These are phyloP conservation scores for Blastocystis sp. DNA, from an alignment of 352 stramenopile species.

Conservation along the genomic window DNA sequence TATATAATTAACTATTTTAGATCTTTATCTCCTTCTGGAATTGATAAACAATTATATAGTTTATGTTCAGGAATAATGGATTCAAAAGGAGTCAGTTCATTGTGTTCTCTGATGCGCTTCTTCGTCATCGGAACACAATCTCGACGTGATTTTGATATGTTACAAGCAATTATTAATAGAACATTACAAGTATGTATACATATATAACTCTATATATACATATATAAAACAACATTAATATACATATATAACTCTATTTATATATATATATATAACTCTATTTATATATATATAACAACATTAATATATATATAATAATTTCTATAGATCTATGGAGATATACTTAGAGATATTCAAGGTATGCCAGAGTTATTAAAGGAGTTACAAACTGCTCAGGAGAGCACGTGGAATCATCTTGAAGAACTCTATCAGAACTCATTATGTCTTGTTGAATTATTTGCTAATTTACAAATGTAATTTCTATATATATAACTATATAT, in stretches of 20 bases:
- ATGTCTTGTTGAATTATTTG: slow-evolving; percentile 35
- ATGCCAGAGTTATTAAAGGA: slow-evolving; percentile 13
- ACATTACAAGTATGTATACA: no score
- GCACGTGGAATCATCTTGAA: slow-evolving; percentile 25
- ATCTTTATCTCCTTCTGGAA: not conserved
- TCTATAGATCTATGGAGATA: slow-evolving; percentile 16
- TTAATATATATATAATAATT: no score
- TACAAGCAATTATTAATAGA: slow-evolving; percentile 14
- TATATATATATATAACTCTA: no score
- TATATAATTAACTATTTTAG: not conserved
- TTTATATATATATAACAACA: no score
- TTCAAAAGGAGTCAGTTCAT: not conserved
- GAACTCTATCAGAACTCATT: slow-evolving; percentile 24
- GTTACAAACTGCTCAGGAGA: slow-evolving; percentile 4
- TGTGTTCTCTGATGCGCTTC: slow-evolving; percentile 14
- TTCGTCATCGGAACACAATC: not conserved
- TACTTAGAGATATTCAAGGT: slow-evolving; percentile 3
- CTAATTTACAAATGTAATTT: slow-evolving; percentile 35
- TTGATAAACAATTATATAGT: slow-evolving; percentile 12
- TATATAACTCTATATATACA: no score
- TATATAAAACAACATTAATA: no score
- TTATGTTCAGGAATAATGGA: slow-evolving; percentile 29
- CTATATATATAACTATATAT: no score
- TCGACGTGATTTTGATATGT: slow-evolving; percentile 28
- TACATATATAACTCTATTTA: no score